Evolutionary conservation across 140 eudicot species (phyloP).

Genomic region (Cichorium intybus): DNA sequence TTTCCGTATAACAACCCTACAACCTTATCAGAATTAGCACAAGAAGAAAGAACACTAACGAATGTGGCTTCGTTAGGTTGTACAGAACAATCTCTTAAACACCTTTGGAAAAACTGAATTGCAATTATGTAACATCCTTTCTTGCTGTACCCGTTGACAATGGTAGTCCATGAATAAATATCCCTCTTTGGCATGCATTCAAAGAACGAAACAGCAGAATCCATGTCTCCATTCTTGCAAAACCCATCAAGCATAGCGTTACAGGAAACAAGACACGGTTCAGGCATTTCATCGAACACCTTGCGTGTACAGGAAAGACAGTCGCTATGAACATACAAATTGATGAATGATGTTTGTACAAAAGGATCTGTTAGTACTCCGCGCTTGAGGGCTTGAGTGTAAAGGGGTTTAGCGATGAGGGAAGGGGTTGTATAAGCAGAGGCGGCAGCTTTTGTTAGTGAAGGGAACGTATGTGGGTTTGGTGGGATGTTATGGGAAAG

Average conservation of each 20-base stretch:
- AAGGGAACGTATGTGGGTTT: slow-evolving; percentile 70
- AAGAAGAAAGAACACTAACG: slow-evolving; percentile 68
- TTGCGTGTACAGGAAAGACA: slow-evolving; percentile 40
- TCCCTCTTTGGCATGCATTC: slow-evolving; percentile 43
- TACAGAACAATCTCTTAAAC: slow-evolving; percentile 23
- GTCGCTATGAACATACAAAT: slow-evolving; percentile 35
- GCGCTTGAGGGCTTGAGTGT: slow-evolving; percentile 51
- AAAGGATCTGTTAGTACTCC: slow-evolving; percentile 61
- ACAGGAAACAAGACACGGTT: slow-evolving; percentile 55
- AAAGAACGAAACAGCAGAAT: slow-evolving; percentile 46
- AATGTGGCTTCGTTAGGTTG: slow-evolving; percentile 72
- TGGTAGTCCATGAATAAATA: slow-evolving; percentile 74
- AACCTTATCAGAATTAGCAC: slow-evolving; percentile 36
- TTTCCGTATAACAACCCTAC: slow-evolving; percentile 51
- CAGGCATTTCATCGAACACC: slow-evolving; percentile 61
- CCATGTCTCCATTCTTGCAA: slow-evolving; percentile 60
- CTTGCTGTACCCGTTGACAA: slow-evolving; percentile 49
- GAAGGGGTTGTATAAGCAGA: slow-evolving; percentile 21
- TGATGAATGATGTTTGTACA: slow-evolving; percentile 53
- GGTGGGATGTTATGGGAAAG: slow-evolving; percentile 50
- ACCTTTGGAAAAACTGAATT: slow-evolving; percentile 34
- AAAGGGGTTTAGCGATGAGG: slow-evolving; percentile 28
- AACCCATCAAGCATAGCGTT: slow-evolving; percentile 86
- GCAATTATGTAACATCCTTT: slow-evolving; percentile 37
- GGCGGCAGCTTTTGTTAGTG: slow-evolving; percentile 64